Evolutionary conservation across 2,329 filamentous ascomycete genomes (phyloP).

Genomic region (Davidsoniella neocaledoniae): DNA sequence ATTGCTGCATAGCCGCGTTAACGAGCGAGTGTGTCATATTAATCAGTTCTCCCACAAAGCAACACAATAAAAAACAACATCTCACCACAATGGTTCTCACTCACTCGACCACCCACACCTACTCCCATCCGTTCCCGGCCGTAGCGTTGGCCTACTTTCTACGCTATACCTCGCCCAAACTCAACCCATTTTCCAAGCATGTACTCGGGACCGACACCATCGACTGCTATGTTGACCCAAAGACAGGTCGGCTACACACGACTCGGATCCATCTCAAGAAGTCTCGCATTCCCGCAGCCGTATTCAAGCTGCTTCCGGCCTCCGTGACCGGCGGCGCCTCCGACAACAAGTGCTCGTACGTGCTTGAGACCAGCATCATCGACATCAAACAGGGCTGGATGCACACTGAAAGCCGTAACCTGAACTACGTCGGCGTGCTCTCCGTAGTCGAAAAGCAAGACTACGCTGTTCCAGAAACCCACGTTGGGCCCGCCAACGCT

Average conservation of each 20-base stretch:
- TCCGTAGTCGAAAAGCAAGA: conserved; percentile 62
- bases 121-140: conserved; percentile 68
- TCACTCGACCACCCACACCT: conserved; percentile 51
- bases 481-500: conserved; percentile 16
- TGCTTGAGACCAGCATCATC: conserved; percentile 64
- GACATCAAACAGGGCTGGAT: conserved; percentile 71
- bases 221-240: conserved; percentile 52
- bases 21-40: too few relatives aligned
- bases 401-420: conserved; percentile 63
- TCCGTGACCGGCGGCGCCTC: conserved; percentile 48
- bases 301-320: conserved; percentile 58
- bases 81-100: conserved; percentile 40
- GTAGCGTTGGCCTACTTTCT: conserved; percentile 82
- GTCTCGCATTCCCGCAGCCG: conserved; percentile 56
- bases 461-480: conserved; percentile 27
- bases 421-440: conserved; percentile 68
- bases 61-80: background rate
- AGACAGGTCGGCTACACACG: conserved; percentile 59
- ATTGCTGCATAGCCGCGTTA: too few relatives aligned
- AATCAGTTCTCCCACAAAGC: background rate
- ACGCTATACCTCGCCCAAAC: conserved; percentile 54
- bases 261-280: conserved; percentile 70
- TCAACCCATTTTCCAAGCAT: conserved; percentile 67
- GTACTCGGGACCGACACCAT: conserved; percentile 75
- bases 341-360: conserved; percentile 57